Evolutionary conservation across 768 basidiomycete species (phyloP).

Genomic region (Pisolithus orientalis): DNA sequence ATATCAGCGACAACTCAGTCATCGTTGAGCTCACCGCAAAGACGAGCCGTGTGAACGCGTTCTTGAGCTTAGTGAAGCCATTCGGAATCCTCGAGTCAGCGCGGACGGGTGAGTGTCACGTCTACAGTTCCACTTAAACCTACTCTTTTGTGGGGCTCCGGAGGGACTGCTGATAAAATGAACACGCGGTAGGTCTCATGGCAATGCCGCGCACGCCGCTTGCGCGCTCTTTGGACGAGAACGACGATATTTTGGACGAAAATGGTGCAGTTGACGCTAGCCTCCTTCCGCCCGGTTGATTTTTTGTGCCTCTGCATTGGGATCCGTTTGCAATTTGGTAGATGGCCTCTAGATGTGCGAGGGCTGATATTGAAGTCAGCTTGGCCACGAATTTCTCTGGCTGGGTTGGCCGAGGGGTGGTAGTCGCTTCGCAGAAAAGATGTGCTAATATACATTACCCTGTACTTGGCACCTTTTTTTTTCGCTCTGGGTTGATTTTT

Average conservation of each 20-base stretch:
- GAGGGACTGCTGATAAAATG: not conserved
- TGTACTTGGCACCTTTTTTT: no score
- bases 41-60: slow-evolving; percentile 86
- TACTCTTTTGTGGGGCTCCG: not conserved
- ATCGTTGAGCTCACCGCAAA: slow-evolving; percentile 96
- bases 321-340: no score
- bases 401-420: no score
- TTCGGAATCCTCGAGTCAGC: slow-evolving; percentile 96
- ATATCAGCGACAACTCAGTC: slow-evolving; percentile 90
- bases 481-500: no score
- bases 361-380: no score
- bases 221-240: slow-evolving; percentile 47
- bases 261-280: slow-evolving; percentile 75
- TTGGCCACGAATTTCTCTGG: no score
- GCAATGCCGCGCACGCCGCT: slow-evolving; percentile 98
- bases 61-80: slow-evolving; percentile 84
- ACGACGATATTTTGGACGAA: slow-evolving; percentile 48
- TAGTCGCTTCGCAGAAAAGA: no score
- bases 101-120: slow-evolving; percentile 64
- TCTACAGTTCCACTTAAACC: not conserved
- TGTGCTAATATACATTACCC: no score
- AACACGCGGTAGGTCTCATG: slow-evolving; percentile 67
- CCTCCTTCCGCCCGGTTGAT: slow-evolving; percentile 88
- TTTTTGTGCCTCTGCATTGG: not conserved
- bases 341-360: no score